These are phyloP conservation scores for Coemansia sp. DNA, from an alignment of 192 early-diverging fungal species.

Conservation along the genomic window DNA sequence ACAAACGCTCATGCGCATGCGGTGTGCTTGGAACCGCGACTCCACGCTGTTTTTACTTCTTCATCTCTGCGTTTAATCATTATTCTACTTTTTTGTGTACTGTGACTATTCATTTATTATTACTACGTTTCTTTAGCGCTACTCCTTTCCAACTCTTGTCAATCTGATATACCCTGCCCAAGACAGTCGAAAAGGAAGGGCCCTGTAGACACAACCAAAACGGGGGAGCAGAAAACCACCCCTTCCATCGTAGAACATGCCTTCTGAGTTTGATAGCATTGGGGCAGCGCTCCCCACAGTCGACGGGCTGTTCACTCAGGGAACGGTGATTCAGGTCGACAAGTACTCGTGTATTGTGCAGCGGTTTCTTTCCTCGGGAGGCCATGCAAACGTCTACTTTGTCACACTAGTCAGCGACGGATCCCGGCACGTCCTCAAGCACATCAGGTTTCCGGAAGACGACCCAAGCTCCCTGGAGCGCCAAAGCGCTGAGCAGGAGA, in stretches of 20 bases:
- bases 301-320: slow-evolving; percentile 33
- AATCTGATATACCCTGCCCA: background rate
- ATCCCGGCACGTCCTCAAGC: slow-evolving; percentile 76
- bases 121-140: background rate
- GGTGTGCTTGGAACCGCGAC: background rate
- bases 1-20: background rate
- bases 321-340: slow-evolving; percentile 46
- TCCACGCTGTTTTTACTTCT: background rate
- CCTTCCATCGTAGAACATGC: background rate
- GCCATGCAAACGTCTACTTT: slow-evolving; percentile 90
- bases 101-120: background rate
- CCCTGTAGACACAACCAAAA: background rate
- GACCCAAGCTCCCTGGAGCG: slow-evolving; percentile 70
- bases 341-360: slow-evolving; percentile 43
- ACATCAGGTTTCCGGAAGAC: slow-evolving; percentile 48
- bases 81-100: background rate
- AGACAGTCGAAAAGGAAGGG: background rate
- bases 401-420: slow-evolving; percentile 61
- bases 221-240: background rate
- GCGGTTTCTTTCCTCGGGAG: slow-evolving; percentile 58
- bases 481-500: slow-evolving; percentile 72
- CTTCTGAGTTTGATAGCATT: slow-evolving; percentile 13
- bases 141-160: background rate
- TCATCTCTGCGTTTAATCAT: background rate
- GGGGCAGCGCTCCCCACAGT: background rate